These are phyloP conservation scores for Triadica sebifera DNA, from an alignment of 345 rosid genomes.

Conservation along the genomic window DNA sequence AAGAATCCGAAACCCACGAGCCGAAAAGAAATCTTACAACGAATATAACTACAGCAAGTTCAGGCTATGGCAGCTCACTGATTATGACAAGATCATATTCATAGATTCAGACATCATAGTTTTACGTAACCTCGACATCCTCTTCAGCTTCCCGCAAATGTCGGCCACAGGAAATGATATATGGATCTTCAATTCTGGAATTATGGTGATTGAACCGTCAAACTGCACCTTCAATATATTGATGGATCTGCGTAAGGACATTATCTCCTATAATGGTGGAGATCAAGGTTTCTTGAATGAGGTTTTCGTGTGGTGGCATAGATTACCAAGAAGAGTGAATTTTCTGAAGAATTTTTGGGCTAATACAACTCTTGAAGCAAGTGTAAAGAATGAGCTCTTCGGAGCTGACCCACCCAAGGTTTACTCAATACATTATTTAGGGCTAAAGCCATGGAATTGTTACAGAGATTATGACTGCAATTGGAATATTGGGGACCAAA, in stretches of 20 bases:
- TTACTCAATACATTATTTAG: constrained; percentile 77
- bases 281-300: constrained; percentile 90
- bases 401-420: constrained; percentile 73
- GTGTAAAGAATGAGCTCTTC: constrained; percentile 67
- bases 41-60: constrained; percentile 95
- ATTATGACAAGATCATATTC: constrained; percentile 81
- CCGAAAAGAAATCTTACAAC: constrained; percentile 64
- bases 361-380: constrained; percentile 61
- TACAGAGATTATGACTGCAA: constrained; percentile 95
- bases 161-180: constrained; percentile 85
- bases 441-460: constrained; percentile 87
- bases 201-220: constrained; percentile 97
- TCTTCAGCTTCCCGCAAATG: constrained; percentile 82
- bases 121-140: constrained; percentile 66
- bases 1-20: constrained; percentile 81
- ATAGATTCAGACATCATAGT: constrained; percentile 88
- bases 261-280: constrained; percentile 91
- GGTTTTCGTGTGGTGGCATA: constrained; percentile 89
- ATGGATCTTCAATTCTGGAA: constrained; percentile 82
- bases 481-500: constrained; percentile 49
- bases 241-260: constrained; percentile 58
- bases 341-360: constrained; percentile 89
- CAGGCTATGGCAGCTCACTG: constrained; percentile 84
- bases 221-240: constrained; percentile 71
- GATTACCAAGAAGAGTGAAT: constrained; percentile 77